Evolutionary conservation across 2,329 filamentous ascomycete species (phyloP), one percentile per base, ranked within the genome.

Genomic region (Cercospora canescens): DNA sequence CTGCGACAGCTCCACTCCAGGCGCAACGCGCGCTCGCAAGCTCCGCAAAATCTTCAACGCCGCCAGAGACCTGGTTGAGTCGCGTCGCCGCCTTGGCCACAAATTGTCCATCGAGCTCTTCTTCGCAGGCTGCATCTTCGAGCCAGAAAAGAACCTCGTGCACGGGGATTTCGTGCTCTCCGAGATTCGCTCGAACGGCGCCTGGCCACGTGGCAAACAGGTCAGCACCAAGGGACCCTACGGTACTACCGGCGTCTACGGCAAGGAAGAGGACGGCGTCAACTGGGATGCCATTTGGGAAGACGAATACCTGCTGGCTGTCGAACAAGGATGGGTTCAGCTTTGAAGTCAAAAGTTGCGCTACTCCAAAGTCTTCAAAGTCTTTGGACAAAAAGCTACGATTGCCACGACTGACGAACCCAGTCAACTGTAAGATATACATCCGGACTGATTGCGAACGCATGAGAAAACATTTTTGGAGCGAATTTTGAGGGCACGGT

Each of bases 61-160:
- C 50, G 80, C 81, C 12, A 80, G 82, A 41, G 65, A 63, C 6
- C 77, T 84, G 32, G 79, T 82, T 54, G 69, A 71, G 16, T 72
- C 75, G 5, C 80, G 80, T 30, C 76, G 76, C 4, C 76, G 75
- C 2, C 67, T 78, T 12, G 77, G 77, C 65, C 72, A 75, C 26
- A 75, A 80, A 28, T 77, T 85, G 1, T 79, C 79, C 62, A 76
- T 84, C 55, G 82, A 85, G 69, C 74, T 85, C 30, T 85, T 85
- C 78, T 84, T 83, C 71, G 81, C 81, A 2, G 81, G 82, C 66
- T 82, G 79, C 75, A 84, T 85, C 69, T 85, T 85, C 72, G 81
- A 84, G 64, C 82, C 82, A 0, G 78, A 78, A 55, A 78, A 79
- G 67, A 70, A 74, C 16, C 72, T 81, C 12, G 82, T 84, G 11